Conservation (phyloP, 257 asterid genomes). For the Linderniella brevidens region DNA sequence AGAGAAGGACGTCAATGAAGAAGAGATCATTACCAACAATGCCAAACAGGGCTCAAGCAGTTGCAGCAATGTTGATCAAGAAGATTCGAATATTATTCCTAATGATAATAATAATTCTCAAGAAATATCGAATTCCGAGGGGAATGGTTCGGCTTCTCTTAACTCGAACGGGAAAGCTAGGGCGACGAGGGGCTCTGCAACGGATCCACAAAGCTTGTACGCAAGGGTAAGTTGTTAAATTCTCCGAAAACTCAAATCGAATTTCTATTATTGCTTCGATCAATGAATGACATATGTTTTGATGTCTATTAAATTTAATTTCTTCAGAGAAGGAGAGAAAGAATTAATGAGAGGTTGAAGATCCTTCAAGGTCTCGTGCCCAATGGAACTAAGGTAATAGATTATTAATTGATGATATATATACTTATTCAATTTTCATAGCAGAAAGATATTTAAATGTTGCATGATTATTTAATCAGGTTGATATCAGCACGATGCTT, state of each 20-base stretch:
- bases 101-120: no score
- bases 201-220: conserved; percentile 84
- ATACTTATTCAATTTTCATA: not conserved
- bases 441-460: no score
- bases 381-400: conserved; percentile 65
- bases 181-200: conserved; percentile 57
- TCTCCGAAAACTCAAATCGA: not conserved
- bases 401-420: not conserved
- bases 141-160: conserved; percentile 6
- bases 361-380: conserved; percentile 84
- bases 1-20: conserved; percentile 9
- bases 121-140: no score
- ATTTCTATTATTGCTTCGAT: not conserved
- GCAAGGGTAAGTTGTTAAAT: conserved; percentile 51
- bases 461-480: conserved; percentile 15
- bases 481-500: conserved; percentile 93
- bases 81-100: conserved; percentile 4
- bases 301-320: conserved; percentile 1
- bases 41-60: conserved; percentile 31
- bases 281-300: not conserved
- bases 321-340: conserved; percentile 71
- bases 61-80: conserved; percentile 21
- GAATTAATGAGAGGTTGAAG: conserved; percentile 72
- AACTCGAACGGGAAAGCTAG: conserved; percentile 29
- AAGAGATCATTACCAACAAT: conserved; percentile 12